Base-by-base conservation (phyloP, 148 eudicot genomes). In the Nepenthes mirabilis region DNA sequence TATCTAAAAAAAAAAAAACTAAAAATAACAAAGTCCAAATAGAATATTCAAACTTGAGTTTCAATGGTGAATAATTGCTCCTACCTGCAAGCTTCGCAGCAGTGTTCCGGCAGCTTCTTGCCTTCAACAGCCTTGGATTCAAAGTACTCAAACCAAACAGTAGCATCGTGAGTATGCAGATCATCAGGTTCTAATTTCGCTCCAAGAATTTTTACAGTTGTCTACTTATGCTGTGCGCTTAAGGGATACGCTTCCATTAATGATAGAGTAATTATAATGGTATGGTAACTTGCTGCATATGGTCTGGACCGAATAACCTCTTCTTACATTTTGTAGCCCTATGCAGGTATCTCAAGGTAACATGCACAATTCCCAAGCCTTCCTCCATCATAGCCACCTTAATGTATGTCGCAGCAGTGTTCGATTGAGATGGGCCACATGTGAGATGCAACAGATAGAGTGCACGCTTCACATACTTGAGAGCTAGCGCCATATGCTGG, bases 231-330 rank as follows among this genome's bases (percentile, higher is more conserved):
- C 70, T 94, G 99, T 72, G 89, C 99, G 75, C 99, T 94, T 62
- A 94, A 67, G 50, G 99, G 97, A 74, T 89, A 94, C 32, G 99
- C 99, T 83, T 94, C 99, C 99, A 94, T 94, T 75, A 94, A 77
- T 14, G 99, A 94, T 65, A 94, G 91, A 34, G 99, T 97, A 80
- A 94, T 94, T 23, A 97, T 97, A 9, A 94, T 94, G 64, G 99
- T 97, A 89, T 94, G 99, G 76, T 94, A 94, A 78, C 99, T 94
- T 58, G 99, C 97, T 11, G 99, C 99, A 94, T 94, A 65, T 94
- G 99, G 72, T 94, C 99, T 55, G 99, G 91, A 36, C 99, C 99
- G 62, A 94, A 91, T 77, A 94, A 75, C 81, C 75, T 82, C 72
- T 94, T 95, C 78, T 94, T 94, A 67, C 97, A 94, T 69, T 94